These are phyloP conservation scores for Penicillium capsulatum DNA, from an alignment of 2,329 filamentous ascomycete genomes.

Conservation along the genomic window DNA sequence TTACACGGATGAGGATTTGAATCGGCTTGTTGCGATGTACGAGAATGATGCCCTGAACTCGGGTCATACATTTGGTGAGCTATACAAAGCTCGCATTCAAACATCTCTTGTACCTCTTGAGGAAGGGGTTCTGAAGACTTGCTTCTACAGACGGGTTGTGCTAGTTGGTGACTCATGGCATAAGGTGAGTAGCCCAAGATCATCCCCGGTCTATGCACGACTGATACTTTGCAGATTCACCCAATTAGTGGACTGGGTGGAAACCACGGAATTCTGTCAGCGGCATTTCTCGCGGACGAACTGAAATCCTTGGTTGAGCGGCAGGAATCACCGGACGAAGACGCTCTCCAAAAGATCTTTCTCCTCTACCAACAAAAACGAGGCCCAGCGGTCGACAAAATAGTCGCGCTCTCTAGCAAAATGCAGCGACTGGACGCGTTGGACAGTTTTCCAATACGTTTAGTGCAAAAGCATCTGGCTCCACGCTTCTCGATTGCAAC, in stretches of 20 bases:
- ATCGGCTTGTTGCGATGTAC: neutral
- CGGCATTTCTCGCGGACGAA: slow-evolving; percentile 5
- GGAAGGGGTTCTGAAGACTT: slow-evolving; percentile 6
- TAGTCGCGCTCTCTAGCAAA: neutral
- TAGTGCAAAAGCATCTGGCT: slow-evolving; percentile 2
- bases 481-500: neutral
- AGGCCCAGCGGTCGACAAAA: neutral
- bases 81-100: neutral
- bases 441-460: slow-evolving; percentile 1
- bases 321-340: neutral
- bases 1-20: slow-evolving; percentile 4
- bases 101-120: slow-evolving; percentile 4
- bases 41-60: slow-evolving; percentile 6
- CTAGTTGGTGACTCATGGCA: slow-evolving; percentile 12
- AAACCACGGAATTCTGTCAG: slow-evolving; percentile 6
- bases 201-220: neutral
- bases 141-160: slow-evolving; percentile 9
- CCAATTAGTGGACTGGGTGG: slow-evolving; percentile 8
- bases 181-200: slow-evolving; percentile 5
- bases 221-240: slow-evolving; percentile 3
- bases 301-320: neutral
- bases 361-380: slow-evolving; percentile 3
- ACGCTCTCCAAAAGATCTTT: slow-evolving; percentile 1
- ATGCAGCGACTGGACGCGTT: slow-evolving; percentile 5
- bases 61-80: slow-evolving; percentile 6